phyloP scores from a whole-genome alignment of 202 grass and related monocot species.

The Zoysia matrella region DNA sequence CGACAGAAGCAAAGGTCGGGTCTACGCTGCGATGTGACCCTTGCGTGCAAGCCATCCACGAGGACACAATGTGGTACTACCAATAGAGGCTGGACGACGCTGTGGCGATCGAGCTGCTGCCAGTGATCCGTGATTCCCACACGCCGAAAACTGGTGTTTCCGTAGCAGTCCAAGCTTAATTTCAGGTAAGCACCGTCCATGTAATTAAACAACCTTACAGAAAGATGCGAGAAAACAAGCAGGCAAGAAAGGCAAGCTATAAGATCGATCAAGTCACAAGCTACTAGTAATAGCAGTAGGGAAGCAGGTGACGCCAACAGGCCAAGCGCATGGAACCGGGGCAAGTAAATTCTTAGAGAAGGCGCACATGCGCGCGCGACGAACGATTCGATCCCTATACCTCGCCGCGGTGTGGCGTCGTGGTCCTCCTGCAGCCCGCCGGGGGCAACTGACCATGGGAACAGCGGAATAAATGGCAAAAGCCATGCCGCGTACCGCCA shows the following conservation, averaged over 20 bases:
- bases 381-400: neutral
- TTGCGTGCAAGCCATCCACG: conserved; percentile 15
- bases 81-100: neutral
- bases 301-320: neutral
- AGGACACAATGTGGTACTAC: neutral
- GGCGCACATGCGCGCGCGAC: conserved; percentile 5
- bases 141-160: neutral
- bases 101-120: neutral
- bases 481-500: conserved; percentile 36
- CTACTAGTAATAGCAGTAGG: neutral
- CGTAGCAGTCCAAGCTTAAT: neutral
- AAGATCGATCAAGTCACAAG: neutral
- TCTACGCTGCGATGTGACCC: conserved; percentile 29
- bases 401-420: neutral
- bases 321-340: neutral
- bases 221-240: neutral
- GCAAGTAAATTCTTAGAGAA: neutral
- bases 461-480: conserved; percentile 54
- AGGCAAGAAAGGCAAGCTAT: neutral
- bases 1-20: neutral
- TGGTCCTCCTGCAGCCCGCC: conserved; percentile 20
- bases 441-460: conserved; percentile 28
- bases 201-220: neutral
- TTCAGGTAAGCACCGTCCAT: neutral
- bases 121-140: neutral